Evolutionary conservation across 2,329 filamentous ascomycete genomes (phyloP).

Genomic region (Paradendryphiella salina): DNA sequence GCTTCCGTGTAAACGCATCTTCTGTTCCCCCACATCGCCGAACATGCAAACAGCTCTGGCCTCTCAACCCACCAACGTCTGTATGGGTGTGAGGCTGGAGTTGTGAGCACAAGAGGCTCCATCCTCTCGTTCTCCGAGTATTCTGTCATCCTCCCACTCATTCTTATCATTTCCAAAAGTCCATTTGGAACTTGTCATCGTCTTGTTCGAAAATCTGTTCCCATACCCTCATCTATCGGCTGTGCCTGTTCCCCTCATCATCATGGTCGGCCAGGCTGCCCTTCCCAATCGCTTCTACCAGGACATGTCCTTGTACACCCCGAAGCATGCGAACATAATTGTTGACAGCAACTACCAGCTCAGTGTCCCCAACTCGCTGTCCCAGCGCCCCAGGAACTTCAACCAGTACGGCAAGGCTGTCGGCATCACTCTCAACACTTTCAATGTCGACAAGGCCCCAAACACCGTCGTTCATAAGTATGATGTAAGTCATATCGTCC

Average conservation of each 20-base stretch:
- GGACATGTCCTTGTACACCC: constrained; percentile 16
- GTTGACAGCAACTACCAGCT: constrained; percentile 32
- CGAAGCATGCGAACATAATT: constrained; percentile 27
- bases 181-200: not conserved
- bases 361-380: constrained; percentile 31
- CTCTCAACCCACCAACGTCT: not conserved
- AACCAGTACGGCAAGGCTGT: constrained; percentile 47
- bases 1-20: constrained; percentile 2
- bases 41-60: constrained; percentile 7
- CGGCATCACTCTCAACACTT: constrained; percentile 69
- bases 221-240: not conserved
- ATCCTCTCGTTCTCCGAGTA: not conserved
- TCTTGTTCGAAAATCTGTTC: constrained; percentile 1
- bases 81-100: constrained; percentile 1
- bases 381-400: constrained; percentile 44
- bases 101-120: constrained; percentile 6
- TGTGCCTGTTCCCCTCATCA: not conserved
- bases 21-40: not conserved
- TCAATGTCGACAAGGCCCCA: constrained; percentile 65
- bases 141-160: not conserved
- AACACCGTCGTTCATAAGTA: constrained; percentile 74
- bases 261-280: constrained; percentile 7
- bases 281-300: constrained; percentile 13
- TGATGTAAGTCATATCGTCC: constrained; percentile 64
- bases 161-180: not conserved